Evolutionary conservation across 306 rosid genomes (phyloP).

Genomic region (Acacia acuminata): DNA sequence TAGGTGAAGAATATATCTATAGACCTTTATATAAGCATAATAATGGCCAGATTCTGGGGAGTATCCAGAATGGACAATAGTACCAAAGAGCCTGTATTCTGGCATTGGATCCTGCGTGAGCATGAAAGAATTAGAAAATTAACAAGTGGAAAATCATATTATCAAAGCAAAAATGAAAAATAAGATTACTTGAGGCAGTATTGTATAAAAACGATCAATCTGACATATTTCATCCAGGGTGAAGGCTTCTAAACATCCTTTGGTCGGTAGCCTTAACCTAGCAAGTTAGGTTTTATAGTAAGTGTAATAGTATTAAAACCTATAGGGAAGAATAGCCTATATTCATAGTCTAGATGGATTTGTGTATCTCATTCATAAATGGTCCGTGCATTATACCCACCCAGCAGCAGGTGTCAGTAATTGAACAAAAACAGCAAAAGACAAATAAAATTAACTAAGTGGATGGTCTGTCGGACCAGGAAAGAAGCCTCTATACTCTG

Average conservation of each 20-base stretch:
- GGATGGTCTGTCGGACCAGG: not conserved
- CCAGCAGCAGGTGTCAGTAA: not conserved
- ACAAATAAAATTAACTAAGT: constrained; percentile 12
- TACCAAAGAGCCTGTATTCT: constrained; percentile 95
- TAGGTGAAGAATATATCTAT: not conserved
- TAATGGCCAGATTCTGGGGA: constrained; percentile 98
- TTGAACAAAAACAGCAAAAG: constrained; percentile 12
- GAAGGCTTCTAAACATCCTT: constrained; percentile 7
- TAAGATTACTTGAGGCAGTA: not conserved
- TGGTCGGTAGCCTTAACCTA: constrained; percentile 3
- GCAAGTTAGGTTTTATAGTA: constrained; percentile 14
- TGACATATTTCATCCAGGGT: not conserved
- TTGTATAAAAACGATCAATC: constrained; percentile 3
- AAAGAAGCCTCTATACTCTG: not conserved
- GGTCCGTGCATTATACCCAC: not conserved
- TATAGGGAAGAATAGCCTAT: not conserved
- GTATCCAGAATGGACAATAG: constrained; percentile 96
- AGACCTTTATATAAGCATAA: constrained; percentile 94
- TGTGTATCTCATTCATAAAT: not conserved
- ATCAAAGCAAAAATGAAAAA: not conserved
- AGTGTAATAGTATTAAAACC: constrained; percentile 17
- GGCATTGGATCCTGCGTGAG: constrained; percentile 87
- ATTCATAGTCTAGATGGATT: not conserved
- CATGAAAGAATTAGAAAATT: constrained; percentile 26
- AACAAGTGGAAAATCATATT: constrained; percentile 6